Percentiles rank a stretch among this genome's conserved stretches.
Conservation (phyloP, 148 eudicot species). For the Selenicereus undatus region DNA sequence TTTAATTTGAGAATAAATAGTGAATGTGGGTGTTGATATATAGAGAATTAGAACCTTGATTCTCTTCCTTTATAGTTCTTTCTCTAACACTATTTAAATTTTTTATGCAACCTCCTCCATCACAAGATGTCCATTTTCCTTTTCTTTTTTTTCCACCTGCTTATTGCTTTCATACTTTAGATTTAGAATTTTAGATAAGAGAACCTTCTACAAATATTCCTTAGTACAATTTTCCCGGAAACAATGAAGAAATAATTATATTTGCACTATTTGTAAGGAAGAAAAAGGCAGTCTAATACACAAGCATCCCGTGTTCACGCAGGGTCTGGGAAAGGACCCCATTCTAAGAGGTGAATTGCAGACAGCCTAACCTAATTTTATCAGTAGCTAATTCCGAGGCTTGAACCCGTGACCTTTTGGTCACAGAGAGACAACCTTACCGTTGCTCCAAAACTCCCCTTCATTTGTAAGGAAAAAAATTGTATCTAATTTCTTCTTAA, state of each 20-base stretch:
- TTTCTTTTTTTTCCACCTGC: background rate
- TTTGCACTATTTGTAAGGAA: background rate
- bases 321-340: too few species aligned
- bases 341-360: too few species aligned
- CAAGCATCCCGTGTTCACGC: too few species aligned
- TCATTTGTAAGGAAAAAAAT: background rate
- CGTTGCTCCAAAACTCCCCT: too few species aligned
- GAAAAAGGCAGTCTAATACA: too few species aligned
- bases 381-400: too few species aligned
- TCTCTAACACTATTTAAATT: background rate
- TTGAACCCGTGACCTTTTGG: too few species aligned
- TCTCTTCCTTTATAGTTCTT: constrained; percentile 10
- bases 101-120: constrained; percentile 11
- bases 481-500: too few species aligned
- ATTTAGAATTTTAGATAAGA: background rate
- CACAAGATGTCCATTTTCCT: background rate
- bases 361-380: too few species aligned
- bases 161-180: background rate
- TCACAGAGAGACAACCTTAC: too few species aligned
- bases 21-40: constrained; percentile 13
- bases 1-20: constrained; percentile 7
- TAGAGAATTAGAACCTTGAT: constrained; percentile 13
- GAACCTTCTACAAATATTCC: background rate
- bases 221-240: background rate
- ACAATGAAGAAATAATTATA: background rate